Base-by-base conservation (phyloP, 257 asterid genomes). In the Solanum pimpinellifolium region DNA sequence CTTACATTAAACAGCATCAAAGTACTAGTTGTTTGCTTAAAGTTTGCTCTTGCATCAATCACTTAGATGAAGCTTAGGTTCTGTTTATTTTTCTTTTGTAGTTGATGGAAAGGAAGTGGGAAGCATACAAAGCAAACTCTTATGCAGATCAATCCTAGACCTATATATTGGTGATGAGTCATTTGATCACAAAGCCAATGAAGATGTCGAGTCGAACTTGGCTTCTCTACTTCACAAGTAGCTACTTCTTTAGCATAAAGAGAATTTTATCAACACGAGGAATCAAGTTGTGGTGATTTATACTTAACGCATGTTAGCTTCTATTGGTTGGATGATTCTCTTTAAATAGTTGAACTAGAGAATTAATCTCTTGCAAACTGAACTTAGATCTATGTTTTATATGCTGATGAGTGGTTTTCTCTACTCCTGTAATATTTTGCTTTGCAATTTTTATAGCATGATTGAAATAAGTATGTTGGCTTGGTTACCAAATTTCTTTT, bases 91-190 rank as follows among this genome's bases (percentile, higher is more conserved):
- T 52, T 65, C 80, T 10, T 62, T 31, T 91, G 92, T 86, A 97
- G 99, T 97, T 91, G 95, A 97, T 88, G 99, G 98, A 11, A 86
- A 92, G 84, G 98, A 95, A 86, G 91, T 96, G 35, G 99, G 99
- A 86, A 90, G 96, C 93, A 93, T 97, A 42, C 91, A 94, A 88
- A 97, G 99, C 93, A 95, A 94, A 83, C 87, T 91, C 59, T 86
- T 97, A 89, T 97, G 99, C 85, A 91, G 93, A 59, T 94, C 97
- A 6, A 87, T 97, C 74, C 89, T 97, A 18, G 99, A 97, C 92
- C 89, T 94, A 18, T 97, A 95, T 92, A 95, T 97, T 41, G 99
- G 99, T 1, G 89, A 93, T 15, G 96, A 94, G 82, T 94, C 99
- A 60, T 97, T 97, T 89, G 99, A 97, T 90, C 91, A 27, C 46